Percentiles rank a stretch among this genome's conserved stretches.
phyloP scores from a whole-genome alignment of 495 filamentous ascomycete species.

The Trichocladium antarcticum region DNA sequence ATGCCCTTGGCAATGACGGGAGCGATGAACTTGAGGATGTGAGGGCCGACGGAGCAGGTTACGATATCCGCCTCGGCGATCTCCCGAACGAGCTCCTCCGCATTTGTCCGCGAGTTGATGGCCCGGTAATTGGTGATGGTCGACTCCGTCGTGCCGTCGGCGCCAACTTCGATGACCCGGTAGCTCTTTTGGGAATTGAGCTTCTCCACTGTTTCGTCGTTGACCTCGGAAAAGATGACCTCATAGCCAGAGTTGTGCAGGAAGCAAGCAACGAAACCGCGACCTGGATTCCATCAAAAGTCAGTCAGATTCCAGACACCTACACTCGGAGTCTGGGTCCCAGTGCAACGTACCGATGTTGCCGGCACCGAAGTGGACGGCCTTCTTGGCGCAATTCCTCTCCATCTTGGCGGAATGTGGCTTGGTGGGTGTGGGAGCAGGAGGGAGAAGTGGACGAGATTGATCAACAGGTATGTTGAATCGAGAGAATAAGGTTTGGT shows the following conservation, averaged over 20 bases:
- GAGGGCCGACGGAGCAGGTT: conserved; percentile 93
- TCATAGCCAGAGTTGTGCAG: conserved; percentile 80
- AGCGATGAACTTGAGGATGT: conserved; percentile 91
- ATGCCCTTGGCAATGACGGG: conserved; percentile 88
- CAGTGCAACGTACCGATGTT: conserved; percentile 52
- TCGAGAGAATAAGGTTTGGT: neutral
- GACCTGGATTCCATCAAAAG: conserved; percentile 31
- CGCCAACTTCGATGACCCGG: conserved; percentile 84
- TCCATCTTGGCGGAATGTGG: conserved; percentile 4
- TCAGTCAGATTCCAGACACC: conserved; percentile 6
- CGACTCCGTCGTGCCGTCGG: conserved; percentile 68
- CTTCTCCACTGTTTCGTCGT: conserved; percentile 62
- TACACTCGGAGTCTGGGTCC: neutral
- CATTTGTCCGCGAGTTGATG: conserved; percentile 82
- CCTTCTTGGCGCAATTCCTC: conserved; percentile 47
- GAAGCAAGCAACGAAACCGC: conserved; percentile 51
- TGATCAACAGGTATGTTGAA: neutral
- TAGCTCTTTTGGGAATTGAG: conserved; percentile 68
- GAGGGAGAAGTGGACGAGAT: neutral
- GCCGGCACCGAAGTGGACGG: conserved; percentile 87
- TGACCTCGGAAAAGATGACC: conserved; percentile 91
- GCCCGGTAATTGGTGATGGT: conserved; percentile 88
- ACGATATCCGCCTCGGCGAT: conserved; percentile 80
- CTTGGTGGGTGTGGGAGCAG: neutral
- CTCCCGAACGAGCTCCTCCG: conserved; percentile 67